phyloP scores from a whole-genome alignment of 768 basidiomycete genomes.

The Galerina marginata region DNA sequence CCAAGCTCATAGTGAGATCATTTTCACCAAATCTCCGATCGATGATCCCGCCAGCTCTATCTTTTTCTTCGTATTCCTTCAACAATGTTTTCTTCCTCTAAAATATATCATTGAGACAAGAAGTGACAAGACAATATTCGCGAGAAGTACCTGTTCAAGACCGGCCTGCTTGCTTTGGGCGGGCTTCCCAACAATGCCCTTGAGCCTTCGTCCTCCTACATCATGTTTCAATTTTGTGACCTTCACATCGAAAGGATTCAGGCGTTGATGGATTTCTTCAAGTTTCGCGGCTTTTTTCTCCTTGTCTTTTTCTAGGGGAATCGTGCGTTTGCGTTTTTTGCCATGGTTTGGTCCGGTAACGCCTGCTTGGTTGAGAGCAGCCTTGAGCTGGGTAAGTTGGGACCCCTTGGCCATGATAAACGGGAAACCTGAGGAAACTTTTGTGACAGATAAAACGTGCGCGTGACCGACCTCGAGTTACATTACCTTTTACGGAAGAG shows the following conservation, averaged over 20 bases:
- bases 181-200: conserved; percentile 83
- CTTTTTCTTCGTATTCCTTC: conserved; percentile 85
- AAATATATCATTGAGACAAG: conserved; percentile 14
- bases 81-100: conserved; percentile 88
- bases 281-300: conserved; percentile 82
- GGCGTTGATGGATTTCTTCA: conserved; percentile 79
- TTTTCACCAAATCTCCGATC: conserved; percentile 98
- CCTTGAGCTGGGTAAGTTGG: conserved; percentile 90
- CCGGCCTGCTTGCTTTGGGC: conserved; percentile 90
- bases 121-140: neutral
- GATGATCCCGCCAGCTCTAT: conserved; percentile 84
- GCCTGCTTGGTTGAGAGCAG: conserved; percentile 80
- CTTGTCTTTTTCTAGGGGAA: conserved; percentile 74
- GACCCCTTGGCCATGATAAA: conserved; percentile 77
- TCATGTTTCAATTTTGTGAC: conserved; percentile 93
- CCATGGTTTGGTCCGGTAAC: conserved; percentile 61
- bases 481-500: neutral
- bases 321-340: conserved; percentile 74
- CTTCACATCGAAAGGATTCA: conserved; percentile 95
- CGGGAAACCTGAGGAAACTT: conserved; percentile 23
- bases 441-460: conserved; percentile 26
- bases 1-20: conserved; percentile 88
- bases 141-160: conserved; percentile 74
- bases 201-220: conserved; percentile 86
- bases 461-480: conserved; percentile 10